phyloP scores from a whole-genome alignment of 257 asterid species.

The Eucommia ulmoides region DNA sequence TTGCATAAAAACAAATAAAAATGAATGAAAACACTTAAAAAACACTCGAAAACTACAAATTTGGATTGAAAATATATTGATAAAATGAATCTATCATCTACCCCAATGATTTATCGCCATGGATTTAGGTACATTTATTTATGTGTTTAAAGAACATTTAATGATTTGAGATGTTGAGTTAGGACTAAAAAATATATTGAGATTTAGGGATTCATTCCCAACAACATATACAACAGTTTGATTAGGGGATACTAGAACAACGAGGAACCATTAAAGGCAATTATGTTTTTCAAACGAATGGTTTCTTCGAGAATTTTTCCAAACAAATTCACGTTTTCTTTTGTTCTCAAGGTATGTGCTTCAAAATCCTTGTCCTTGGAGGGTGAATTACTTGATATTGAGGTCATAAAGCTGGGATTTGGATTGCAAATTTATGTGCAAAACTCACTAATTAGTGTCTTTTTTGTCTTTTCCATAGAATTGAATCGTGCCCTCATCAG shows the following conservation, averaged over 20 bases:
- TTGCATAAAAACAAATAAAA: no score
- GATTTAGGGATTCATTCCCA: no score
- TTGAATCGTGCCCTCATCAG: constrained; percentile 20
- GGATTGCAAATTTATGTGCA: neutral
- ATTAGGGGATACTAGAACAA: neutral
- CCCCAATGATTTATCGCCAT: no score
- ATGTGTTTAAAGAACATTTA: no score
- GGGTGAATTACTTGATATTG: neutral
- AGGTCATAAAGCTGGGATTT: neutral
- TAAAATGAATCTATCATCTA: no score
- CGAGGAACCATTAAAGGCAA: neutral
- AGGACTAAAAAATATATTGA: no score
- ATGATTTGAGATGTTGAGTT: no score
- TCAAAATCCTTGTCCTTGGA: neutral
- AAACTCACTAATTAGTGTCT: neutral
- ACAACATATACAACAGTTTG: neutral
- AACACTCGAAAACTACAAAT: no score
- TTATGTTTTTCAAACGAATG: neutral
- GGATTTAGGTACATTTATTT: no score
- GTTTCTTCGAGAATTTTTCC: neutral
- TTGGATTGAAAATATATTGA: no score
- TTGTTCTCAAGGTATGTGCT: neutral
- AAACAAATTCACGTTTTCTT: neutral
- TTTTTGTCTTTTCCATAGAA: constrained; percentile 24
- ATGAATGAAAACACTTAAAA: no score